Base-by-base conservation (phyloP, 2,329 filamentous ascomycete genomes). In the Fusarium pseudocircinatum region DNA sequence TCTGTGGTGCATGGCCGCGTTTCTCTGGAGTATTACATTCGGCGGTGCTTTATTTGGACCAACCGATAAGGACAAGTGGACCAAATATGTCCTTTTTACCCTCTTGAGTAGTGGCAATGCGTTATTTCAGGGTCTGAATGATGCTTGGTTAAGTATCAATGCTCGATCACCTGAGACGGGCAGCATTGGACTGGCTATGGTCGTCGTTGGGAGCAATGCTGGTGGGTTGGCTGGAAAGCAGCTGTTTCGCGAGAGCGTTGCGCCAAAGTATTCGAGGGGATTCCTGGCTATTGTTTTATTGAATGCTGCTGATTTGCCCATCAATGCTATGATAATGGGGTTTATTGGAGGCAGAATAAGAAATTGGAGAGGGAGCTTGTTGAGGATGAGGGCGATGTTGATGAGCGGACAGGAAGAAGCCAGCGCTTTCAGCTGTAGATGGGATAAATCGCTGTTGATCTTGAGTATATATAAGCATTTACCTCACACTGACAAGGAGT, bases 161-260 rank as follows among this genome's bases (percentile, higher is more conserved):
- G 69, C 64, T 7, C 44, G 53, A 12, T 67, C 67, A 0, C 49
- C 74, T 1, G 64, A 61, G 30, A 70, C 63, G 16, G 69, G 73
- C 4, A 76, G 74, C 9, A 60, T 79, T 7, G 77, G 76, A 6
- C 47, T 77, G 8, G 78, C 75, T 0, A 22, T 78, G 54, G 71
- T 71, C 6, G 77, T 79, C 2, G 78, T 78, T 24, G 70, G 75
- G 2, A 77, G 70, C 18, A 79, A 79, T n/a, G 46, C 75, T 4
- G 72, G 77, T 14, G 72, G 64, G 0, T 14, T 79, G 7, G 75
- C 75, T 1, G 78, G 77, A 14, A 69, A 73, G 47, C 77, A 78
- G 37, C 63, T 79, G 0, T 79, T 79, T 43, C 60, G 72, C 0
- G 56, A 72, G 4, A 63, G 62, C 0, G 77, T 77, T 59, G 74